Conservation (phyloP, 768 basidiomycete species). For the Phlebiopsis flavidoalba region DNA sequence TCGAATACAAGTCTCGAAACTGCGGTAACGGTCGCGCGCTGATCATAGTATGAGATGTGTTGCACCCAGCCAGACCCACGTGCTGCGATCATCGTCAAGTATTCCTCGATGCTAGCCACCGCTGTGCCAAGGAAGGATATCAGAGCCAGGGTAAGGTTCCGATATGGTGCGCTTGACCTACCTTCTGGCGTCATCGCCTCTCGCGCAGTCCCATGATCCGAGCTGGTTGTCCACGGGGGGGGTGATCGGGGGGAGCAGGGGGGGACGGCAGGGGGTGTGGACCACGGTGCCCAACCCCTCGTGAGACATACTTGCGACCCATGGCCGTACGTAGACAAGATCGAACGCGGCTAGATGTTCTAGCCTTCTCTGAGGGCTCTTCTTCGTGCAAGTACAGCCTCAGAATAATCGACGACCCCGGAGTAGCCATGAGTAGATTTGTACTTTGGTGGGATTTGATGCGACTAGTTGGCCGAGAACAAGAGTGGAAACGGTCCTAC, state of each 20-base stretch:
- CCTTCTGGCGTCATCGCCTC: constrained; percentile 50
- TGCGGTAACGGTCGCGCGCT: constrained; percentile 93
- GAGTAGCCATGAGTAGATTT: constrained; percentile 76
- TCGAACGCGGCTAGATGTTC: constrained; percentile 88
- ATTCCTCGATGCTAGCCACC: constrained; percentile 80
- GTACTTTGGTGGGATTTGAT: constrained; percentile 60
- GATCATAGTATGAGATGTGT: constrained; percentile 68
- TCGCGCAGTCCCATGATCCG: no score
- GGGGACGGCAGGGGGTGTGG: no score
- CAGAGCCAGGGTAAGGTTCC: background rate
- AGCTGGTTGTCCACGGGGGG: no score
- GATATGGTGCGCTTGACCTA: constrained; percentile 14
- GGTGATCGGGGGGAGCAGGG: no score
- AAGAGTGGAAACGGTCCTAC: constrained; percentile 74
- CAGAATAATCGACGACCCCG: constrained; percentile 86
- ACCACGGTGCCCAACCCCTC: constrained; percentile 79
- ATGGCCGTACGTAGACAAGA: constrained; percentile 81
- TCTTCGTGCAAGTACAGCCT: constrained; percentile 93
- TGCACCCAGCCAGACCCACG: constrained; percentile 90
- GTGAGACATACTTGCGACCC: constrained; percentile 87
- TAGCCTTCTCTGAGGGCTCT: constrained; percentile 76
- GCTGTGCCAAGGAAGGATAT: constrained; percentile 33
- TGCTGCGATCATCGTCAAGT: constrained; percentile 94
- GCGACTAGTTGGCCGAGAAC: constrained; percentile 64
- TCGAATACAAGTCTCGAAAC: constrained; percentile 93